Evolutionary conservation across 2,329 filamentous ascomycete species (phyloP), one percentile per base, ranked within the genome.

Genomic region (Aspergillus novofumigatus): DNA sequence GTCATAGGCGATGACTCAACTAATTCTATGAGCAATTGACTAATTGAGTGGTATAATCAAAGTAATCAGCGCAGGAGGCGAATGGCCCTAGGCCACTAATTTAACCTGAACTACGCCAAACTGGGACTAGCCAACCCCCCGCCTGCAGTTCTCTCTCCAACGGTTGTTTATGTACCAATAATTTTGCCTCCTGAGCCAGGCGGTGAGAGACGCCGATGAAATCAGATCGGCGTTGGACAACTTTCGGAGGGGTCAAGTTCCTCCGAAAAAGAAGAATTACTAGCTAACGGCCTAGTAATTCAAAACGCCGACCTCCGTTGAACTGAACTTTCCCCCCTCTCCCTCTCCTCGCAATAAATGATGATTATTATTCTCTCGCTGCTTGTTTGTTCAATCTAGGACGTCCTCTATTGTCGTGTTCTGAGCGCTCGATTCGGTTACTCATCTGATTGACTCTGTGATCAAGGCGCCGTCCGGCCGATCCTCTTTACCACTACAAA

Each of bases 171-270:
- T 17, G 4, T 1, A 41, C 32, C 35, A 51, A 41, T 51, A 10
- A 42, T 29, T 38, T n/a, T 17, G 23, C 20, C 14, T 3, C 9
- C 9, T 20, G 14, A 3, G 4, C 9, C n/a, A 41, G 49, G 49
- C 49, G 49, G 49, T 51, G 29, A 17, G 32, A 17, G 32, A 14
- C 14, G n/a, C 4, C n/a, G 8, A 51, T 51, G 49, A 51, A 35
- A 35, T 51, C 26, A 51, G 49, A 50, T 50, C 49, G 49, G 49
- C 49, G 49, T 55, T 48, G 53, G 53, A 20, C n/a, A 8, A 44
- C 21, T 14, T 32, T 29, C 49, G 49, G 38, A 55, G 38, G 49
- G 53, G 49, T 47, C 42, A 42, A 55, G 26, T 44, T 29, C 25
- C 53, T 49, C 42, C 49, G 25, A 25, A 47, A 20, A 47, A 11